These are phyloP conservation scores for Eragrostis tef DNA, from an alignment of 202 grass and related monocot species.

Conservation along the genomic window DNA sequence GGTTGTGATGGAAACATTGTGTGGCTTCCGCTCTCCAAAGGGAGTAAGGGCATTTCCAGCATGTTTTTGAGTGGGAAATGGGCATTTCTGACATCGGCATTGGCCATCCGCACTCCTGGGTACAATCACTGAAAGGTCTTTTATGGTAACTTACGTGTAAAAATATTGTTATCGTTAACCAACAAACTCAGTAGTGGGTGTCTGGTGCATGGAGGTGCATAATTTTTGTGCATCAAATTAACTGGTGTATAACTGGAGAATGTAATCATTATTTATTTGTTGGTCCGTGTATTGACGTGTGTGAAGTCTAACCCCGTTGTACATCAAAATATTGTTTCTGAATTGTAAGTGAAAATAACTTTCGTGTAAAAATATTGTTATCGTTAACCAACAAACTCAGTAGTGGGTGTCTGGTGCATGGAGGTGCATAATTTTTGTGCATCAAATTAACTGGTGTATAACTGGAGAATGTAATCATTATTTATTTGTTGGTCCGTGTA, in stretches of 20 bases:
- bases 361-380: conserved; percentile 21
- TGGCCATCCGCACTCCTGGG: conserved; percentile 53
- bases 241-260: conserved; percentile 53
- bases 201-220: conserved; percentile 37
- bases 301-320: conserved; percentile 46
- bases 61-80: conserved; percentile 88
- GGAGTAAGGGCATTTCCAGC: conserved; percentile 58
- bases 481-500: conserved; percentile 39
- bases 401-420: conserved; percentile 44
- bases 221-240: conserved; percentile 36
- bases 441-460: conserved; percentile 49
- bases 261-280: conserved; percentile 43
- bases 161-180: conserved; percentile 23
- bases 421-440: conserved; percentile 27
- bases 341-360: conserved; percentile 49
- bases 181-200: conserved; percentile 39
- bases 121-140: conserved; percentile 58
- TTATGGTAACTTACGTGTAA: conserved; percentile 38
- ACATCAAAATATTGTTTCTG: conserved; percentile 44
- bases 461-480: conserved; percentile 46
- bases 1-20: conserved; percentile 25
- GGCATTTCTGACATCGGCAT: conserved; percentile 59
- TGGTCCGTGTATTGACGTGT: conserved; percentile 38
- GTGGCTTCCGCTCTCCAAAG: conserved; percentile 53
- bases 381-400: conserved; percentile 32